Evolutionary conservation across 768 basidiomycete species (phyloP).

Genomic region (Rhizopogon vinicolor): DNA sequence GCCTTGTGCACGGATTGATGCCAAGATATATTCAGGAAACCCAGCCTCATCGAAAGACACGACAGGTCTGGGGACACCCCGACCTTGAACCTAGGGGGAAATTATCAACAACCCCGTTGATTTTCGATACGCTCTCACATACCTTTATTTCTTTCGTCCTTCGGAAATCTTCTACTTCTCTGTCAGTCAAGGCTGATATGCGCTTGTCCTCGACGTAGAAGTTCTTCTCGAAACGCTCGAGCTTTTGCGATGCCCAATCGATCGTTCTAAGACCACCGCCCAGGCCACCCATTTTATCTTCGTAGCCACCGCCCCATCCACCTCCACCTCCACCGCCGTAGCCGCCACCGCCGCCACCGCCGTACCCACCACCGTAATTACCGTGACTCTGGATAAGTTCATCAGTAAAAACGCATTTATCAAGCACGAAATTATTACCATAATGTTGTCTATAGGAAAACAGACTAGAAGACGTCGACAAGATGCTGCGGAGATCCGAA

Average conservation of each 20-base stretch:
- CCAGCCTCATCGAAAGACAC: slow-evolving; percentile 90
- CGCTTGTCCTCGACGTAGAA: slow-evolving; percentile 92
- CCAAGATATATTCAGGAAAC: slow-evolving; percentile 95
- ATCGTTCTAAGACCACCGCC: slow-evolving; percentile 79
- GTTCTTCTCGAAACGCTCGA: slow-evolving; percentile 95
- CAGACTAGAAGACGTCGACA: not conserved
- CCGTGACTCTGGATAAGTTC: slow-evolving; percentile 20
- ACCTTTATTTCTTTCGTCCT: slow-evolving; percentile 85
- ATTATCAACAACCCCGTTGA: not conserved
- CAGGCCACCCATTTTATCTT: slow-evolving; percentile 76
- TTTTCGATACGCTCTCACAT: slow-evolving; percentile 5
- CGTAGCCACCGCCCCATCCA: slow-evolving; percentile 27
- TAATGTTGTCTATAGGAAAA: not conserved
- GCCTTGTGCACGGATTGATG: slow-evolving; percentile 90
- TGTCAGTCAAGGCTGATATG: slow-evolving; percentile 70
- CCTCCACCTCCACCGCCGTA: slow-evolving; percentile 29
- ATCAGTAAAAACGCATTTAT: not conserved
- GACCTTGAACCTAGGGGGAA: slow-evolving; percentile 72
- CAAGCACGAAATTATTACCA: not conserved
- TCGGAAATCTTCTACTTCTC: slow-evolving; percentile 87
- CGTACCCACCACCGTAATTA: slow-evolving; percentile 30
- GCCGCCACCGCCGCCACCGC: slow-evolving; percentile 25
- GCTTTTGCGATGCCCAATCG: slow-evolving; percentile 74
- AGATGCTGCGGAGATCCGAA: not conserved
- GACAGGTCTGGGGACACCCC: slow-evolving; percentile 83